A percentile compares a stretch with the other conserved stretches of the same genome.
Conservation (phyloP, 1,284 basidiomycete species). For the Golubevia pallescens region DNA sequence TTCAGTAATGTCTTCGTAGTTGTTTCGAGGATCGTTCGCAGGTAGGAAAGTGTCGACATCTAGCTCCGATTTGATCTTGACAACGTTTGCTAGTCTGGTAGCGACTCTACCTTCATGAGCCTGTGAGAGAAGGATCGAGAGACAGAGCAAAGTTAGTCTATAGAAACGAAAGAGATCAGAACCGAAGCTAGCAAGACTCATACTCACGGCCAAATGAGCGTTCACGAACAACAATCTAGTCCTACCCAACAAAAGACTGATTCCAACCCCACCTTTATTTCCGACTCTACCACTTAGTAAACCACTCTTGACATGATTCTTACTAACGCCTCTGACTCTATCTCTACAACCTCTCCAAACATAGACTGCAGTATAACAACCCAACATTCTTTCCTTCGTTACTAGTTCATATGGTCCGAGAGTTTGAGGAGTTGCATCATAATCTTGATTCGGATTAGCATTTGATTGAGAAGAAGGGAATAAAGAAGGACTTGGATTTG, state of each 20-base stretch:
- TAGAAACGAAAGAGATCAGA: neutral
- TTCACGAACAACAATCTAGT: conserved; percentile 82
- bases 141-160: neutral
- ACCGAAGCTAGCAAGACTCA: neutral
- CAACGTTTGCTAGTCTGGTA: conserved; percentile 62
- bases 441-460: neutral
- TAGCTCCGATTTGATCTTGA: conserved; percentile 68
- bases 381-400: conserved; percentile 85
- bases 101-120: conserved; percentile 55
- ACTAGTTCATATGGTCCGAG: conserved; percentile 76
- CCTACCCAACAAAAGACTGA: conserved; percentile 77
- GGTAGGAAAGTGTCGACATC: conserved; percentile 70
- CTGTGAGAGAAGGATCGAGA: neutral
- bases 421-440: conserved; percentile 28
- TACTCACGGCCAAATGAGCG: conserved; percentile 75
- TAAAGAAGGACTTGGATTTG: neutral
- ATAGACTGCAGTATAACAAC: conserved; percentile 71
- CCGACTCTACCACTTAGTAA: conserved; percentile 84
- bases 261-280: conserved; percentile 75
- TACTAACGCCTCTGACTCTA: conserved; percentile 65
- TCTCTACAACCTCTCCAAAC: conserved; percentile 49
- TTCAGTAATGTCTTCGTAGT: conserved; percentile 74
- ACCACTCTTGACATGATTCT: conserved; percentile 77
- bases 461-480: neutral
- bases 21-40: conserved; percentile 69